These are phyloP conservation scores for Macadamia tetraphylla DNA, from an alignment of 164 flowering plant genomes.

Conservation along the genomic window DNA sequence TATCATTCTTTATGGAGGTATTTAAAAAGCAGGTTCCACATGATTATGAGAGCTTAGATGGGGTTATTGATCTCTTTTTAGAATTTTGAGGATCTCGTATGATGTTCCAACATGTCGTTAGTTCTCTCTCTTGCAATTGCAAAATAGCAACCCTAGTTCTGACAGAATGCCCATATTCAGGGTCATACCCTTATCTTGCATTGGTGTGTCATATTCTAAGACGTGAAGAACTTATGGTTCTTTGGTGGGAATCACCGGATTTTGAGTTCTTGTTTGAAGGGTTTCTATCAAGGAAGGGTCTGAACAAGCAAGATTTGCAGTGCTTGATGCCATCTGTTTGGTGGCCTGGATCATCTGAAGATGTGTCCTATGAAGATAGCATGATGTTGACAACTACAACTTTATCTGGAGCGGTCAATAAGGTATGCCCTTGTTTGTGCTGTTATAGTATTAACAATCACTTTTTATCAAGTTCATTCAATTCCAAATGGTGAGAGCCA, in stretches of 20 bases:
- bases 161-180: slow-evolving; percentile 82
- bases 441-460: not conserved
- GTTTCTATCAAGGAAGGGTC: slow-evolving; percentile 65
- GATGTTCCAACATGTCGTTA: slow-evolving; percentile 55
- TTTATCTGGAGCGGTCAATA: slow-evolving; percentile 58
- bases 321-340: slow-evolving; percentile 78
- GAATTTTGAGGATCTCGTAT: slow-evolving; percentile 46
- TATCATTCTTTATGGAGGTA: slow-evolving; percentile 59
- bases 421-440: slow-evolving; percentile 39
- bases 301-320: slow-evolving; percentile 83
- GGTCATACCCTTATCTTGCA: slow-evolving; percentile 82
- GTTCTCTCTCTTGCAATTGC: slow-evolving; percentile 66
- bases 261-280: slow-evolving; percentile 85
- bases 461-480: not conserved
- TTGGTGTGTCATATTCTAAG: slow-evolving; percentile 73
- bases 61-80: slow-evolving; percentile 56
- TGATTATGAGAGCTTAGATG: slow-evolving; percentile 61
- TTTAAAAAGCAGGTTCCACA: slow-evolving; percentile 67
- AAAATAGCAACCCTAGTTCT: slow-evolving; percentile 64
- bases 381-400: slow-evolving; percentile 73
- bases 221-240: slow-evolving; percentile 69
- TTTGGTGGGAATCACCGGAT: slow-evolving; percentile 72
- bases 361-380: slow-evolving; percentile 55
- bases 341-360: slow-evolving; percentile 93
- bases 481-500: not conserved